These are phyloP conservation scores for Crucihimalaya himalaica DNA, from an alignment of 345 rosid genomes.

Conservation along the genomic window DNA sequence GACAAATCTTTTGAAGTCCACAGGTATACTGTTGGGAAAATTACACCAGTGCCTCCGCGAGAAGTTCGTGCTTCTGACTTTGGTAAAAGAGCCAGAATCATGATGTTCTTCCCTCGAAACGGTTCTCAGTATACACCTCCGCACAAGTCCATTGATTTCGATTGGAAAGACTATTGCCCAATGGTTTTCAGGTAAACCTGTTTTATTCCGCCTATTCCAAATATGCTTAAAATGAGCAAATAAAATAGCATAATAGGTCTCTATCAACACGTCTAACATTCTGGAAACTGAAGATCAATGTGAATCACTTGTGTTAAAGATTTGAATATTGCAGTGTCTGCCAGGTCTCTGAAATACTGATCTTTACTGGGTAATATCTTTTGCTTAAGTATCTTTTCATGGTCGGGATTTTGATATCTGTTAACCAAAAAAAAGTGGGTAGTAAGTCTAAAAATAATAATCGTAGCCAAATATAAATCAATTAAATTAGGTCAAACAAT, in stretches of 20 bases:
- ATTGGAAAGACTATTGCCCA: conserved; percentile 98
- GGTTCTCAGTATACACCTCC: conserved; percentile 94
- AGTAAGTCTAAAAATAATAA: no score
- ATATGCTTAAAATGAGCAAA: neutral
- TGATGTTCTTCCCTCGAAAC: conserved; percentile 80
- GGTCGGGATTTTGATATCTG: no score
- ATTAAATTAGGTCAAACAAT: no score
- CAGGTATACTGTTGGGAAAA: conserved; percentile 98
- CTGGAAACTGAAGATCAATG: no score
- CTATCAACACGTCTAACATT: no score
- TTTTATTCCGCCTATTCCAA: neutral
- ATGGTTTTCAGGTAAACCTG: conserved; percentile 89
- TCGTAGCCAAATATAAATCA: no score
- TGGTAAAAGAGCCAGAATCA: conserved; percentile 86
- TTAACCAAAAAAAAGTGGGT: no score
- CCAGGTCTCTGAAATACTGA: no score
- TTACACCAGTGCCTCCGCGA: conserved; percentile 88
- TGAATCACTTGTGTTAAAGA: no score
- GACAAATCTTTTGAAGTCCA: conserved; percentile 45
- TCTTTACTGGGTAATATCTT: no score
- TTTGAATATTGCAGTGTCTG: no score
- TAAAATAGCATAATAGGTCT: neutral
- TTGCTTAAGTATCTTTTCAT: no score
- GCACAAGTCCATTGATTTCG: conserved; percentile 81
- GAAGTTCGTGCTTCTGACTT: conserved; percentile 92